Base-by-base conservation (phyloP, 306 rosid species). In the Dryas alaskensis region DNA sequence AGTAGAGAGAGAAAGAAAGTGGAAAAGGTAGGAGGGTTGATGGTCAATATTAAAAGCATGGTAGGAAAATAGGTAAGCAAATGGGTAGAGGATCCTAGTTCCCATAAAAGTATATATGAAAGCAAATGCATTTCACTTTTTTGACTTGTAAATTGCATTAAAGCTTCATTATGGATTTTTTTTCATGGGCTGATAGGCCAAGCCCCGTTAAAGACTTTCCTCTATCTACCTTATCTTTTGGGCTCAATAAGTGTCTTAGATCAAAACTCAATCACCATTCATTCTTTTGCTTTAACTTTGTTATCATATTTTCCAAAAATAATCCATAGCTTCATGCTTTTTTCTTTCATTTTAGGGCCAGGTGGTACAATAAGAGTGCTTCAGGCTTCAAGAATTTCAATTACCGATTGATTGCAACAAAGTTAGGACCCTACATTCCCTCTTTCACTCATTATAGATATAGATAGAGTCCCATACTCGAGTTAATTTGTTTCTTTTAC, bases 221-320 rank as follows among this genome's bases (percentile, higher is more conserved):
- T 27, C 0, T 27, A 0, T 27, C 31, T 7, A 12, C 13, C 10
- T 37, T 45, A n/a, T 66, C 27, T 27, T 47, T 47, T 13, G 42
- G 69, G 55, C 13, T 47, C 70, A 66, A 6, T 3, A 65, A 25
- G 17, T 46, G 55, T 44, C 17, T 5, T 45, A 6, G 10, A n/a
- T 22, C 6, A 8, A 47, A 66, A 39, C 71, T 46, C 40, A 6
- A 47, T 31, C 59, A 27, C 59, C 16, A 48, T 47, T 42, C 12
- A 14, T 4, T 70, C 8, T 13, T 70, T 70, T 17, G 42, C 53
- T 54, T 54, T 70, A 9, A 53, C 74, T 69, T 69, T 52, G 39
- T 0, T 25, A 45, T 11, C 25, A 13, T 44, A 8, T 4, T 67
- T n/a, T 71, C 48, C 66, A 22, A 13, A n/a, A 42, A 40, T 4